A percentile compares a stretch with the other conserved stretches of the same genome.
phyloP scores from a whole-genome alignment of 176 grass and related monocot genomes.

The Areca catechu region DNA sequence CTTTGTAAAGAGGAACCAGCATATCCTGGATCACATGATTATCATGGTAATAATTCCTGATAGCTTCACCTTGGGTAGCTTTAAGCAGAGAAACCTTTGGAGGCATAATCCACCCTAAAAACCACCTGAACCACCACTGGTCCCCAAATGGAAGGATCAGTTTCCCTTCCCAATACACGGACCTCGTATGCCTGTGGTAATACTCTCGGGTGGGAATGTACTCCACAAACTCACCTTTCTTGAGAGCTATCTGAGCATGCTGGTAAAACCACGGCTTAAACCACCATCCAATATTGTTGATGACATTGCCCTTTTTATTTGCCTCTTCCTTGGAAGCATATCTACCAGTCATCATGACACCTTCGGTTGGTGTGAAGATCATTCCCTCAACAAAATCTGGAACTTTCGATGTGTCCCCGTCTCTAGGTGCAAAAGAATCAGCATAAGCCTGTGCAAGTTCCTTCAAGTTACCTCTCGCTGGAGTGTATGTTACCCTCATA shows the following conservation, averaged over 20 bases:
- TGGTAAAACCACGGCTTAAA: constrained; percentile 98
- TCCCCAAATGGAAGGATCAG: constrained; percentile 82
- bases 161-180: constrained; percentile 95
- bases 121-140: constrained; percentile 94
- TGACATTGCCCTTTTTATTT: constrained; percentile 88
- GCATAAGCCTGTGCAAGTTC: constrained; percentile 64
- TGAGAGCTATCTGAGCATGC: constrained; percentile 67
- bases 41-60: constrained; percentile 97
- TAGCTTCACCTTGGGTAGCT: constrained; percentile 80
- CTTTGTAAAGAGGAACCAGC: constrained; percentile 85
- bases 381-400: constrained; percentile 94
- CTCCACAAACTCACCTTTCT: constrained; percentile 88
- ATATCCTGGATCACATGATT: constrained; percentile 95
- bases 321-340: constrained; percentile 97
- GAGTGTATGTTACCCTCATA: constrained; percentile 73
- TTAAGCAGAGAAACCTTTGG: constrained; percentile 94
- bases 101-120: constrained; percentile 85
- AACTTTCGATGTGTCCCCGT: constrained; percentile 70
- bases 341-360: constrained; percentile 82
- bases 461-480: constrained; percentile 41
- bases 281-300: constrained; percentile 83
- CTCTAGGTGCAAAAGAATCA: constrained; percentile 63
- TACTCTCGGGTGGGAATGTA: constrained; percentile 91
- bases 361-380: constrained; percentile 57
- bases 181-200: constrained; percentile 91